Evolutionary conservation across 495 filamentous ascomycete genomes (phyloP).

Genomic region (Neurospora sp.): DNA sequence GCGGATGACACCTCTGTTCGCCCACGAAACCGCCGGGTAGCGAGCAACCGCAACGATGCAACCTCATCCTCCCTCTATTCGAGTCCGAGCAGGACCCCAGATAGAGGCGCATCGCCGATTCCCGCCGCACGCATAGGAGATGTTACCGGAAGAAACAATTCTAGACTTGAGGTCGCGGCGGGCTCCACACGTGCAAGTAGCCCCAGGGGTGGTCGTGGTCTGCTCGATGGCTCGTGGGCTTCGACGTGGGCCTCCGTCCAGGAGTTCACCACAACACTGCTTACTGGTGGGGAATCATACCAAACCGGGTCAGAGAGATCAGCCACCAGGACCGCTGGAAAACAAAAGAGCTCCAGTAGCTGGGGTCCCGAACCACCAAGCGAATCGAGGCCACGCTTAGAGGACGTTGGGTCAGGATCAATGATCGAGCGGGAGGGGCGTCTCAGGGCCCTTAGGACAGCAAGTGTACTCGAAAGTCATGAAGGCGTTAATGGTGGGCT

Average conservation of each 20-base stretch:
- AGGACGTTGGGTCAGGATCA: slow-evolving; percentile 39
- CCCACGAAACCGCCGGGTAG: slow-evolving; percentile 22
- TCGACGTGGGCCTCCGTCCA: slow-evolving; percentile 38
- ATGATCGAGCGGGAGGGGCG: slow-evolving; percentile 36
- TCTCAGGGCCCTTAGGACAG: slow-evolving; percentile 36
- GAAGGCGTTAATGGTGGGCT: slow-evolving; percentile 38
- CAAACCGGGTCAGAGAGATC: slow-evolving; percentile 5
- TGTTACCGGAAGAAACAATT: slow-evolving; percentile 23
- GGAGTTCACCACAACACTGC: slow-evolving; percentile 32
- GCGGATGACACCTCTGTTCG: slow-evolving; percentile 14
- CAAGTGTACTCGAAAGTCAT: slow-evolving; percentile 41
- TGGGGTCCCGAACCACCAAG: slow-evolving; percentile 34
- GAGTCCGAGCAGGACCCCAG: slow-evolving; percentile 17
- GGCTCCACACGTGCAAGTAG: slow-evolving; percentile 22
- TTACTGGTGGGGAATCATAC: slow-evolving; percentile 21
- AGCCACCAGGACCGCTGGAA: slow-evolving; percentile 8
- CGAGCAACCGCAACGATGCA: slow-evolving; percentile 2
- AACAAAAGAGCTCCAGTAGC: slow-evolving; percentile 3
- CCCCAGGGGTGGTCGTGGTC: slow-evolving; percentile 21
- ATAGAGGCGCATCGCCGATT: slow-evolving; percentile 31
- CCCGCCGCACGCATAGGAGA: slow-evolving; percentile 28
- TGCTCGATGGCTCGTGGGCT: slow-evolving; percentile 33
- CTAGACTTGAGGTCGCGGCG: slow-evolving; percentile 19
- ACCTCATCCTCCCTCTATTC: slow-evolving; percentile 11
- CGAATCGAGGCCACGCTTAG: slow-evolving; percentile 23